Evolutionary conservation across 2,329 filamentous ascomycete species (phyloP).

Genomic region (Neurospora crassa): DNA sequence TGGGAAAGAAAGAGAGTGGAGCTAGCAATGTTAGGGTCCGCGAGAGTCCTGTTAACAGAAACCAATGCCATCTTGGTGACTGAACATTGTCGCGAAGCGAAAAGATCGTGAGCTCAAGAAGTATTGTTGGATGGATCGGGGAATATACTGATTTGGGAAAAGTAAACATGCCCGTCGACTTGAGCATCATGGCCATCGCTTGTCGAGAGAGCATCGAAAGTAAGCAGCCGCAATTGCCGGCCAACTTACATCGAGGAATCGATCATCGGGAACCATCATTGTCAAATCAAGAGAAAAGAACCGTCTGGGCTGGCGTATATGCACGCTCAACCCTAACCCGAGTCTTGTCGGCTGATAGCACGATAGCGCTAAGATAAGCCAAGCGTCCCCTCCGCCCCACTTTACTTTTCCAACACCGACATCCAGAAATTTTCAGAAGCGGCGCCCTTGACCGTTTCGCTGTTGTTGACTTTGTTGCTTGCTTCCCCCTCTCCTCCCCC

Average conservation of each 20-base stretch:
- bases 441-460: not conserved
- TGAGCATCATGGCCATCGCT: not conserved
- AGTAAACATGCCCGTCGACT: not conserved
- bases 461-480: not conserved
- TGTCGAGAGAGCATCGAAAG: not conserved
- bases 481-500: constrained; percentile 2
- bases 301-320: too few species aligned
- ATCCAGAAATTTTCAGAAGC: constrained; percentile 6
- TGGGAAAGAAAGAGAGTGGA: not conserved
- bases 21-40: not conserved
- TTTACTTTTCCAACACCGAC: constrained; percentile 4
- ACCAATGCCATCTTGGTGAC: not conserved
- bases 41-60: not conserved
- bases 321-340: constrained; percentile 10
- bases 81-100: not conserved
- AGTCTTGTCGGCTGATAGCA: not conserved
- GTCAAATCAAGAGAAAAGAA: too few species aligned
- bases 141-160: not conserved
- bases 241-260: not conserved
- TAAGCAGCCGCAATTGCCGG: not conserved
- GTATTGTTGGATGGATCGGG: not conserved
- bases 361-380: constrained; percentile 12
- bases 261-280: not conserved
- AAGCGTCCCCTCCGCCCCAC: constrained; percentile 10
- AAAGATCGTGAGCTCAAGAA: not conserved